Percentiles rank a stretch among this genome's conserved stretches.
phyloP scores from a whole-genome alignment of 805 yeast species.

The Yamadazyma paraphyllophila region DNA sequence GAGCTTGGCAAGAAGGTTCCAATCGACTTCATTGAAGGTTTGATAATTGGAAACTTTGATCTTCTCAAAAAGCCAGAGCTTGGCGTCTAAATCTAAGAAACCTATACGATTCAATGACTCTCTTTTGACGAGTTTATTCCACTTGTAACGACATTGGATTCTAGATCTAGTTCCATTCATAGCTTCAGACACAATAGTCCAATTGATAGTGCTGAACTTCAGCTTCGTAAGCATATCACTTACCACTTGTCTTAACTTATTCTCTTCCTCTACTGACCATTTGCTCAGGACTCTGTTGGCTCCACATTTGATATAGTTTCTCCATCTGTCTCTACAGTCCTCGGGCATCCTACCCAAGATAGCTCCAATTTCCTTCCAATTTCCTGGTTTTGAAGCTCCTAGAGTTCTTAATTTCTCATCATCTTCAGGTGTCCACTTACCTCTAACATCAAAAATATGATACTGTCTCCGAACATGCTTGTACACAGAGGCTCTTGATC shows the following conservation, averaged over 20 bases:
- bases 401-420: slow-evolving; percentile 64
- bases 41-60: slow-evolving; percentile 26
- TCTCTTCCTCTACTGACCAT: slow-evolving; percentile 79
- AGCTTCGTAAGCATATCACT: slow-evolving; percentile 18
- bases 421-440: slow-evolving; percentile 85
- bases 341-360: slow-evolving; percentile 92
- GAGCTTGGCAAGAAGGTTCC: slow-evolving; percentile 31
- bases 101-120: slow-evolving; percentile 39
- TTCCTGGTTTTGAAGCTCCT: slow-evolving; percentile 68
- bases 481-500: slow-evolving; percentile 87
- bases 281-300: slow-evolving; percentile 67
- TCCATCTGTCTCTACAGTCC: slow-evolving; percentile 95
- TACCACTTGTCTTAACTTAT: slow-evolving; percentile 40
- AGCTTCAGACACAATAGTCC: slow-evolving; percentile 87
- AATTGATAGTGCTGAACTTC: slow-evolving; percentile 53
- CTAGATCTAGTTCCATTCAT: slow-evolving; percentile 89
- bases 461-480: slow-evolving; percentile 90
- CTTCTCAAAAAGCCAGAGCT: slow-evolving; percentile 36
- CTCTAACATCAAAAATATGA: slow-evolving; percentile 83
- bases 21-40: slow-evolving; percentile 29
- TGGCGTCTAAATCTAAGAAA: slow-evolving; percentile 32
- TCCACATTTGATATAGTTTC: slow-evolving; percentile 94
- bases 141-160: slow-evolving; percentile 92
- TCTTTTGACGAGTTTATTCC: slow-evolving; percentile 77
- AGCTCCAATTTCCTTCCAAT: slow-evolving; percentile 85